Conservation (phyloP, 495 filamentous ascomycete genomes). For the Xylaria acuta region DNA sequence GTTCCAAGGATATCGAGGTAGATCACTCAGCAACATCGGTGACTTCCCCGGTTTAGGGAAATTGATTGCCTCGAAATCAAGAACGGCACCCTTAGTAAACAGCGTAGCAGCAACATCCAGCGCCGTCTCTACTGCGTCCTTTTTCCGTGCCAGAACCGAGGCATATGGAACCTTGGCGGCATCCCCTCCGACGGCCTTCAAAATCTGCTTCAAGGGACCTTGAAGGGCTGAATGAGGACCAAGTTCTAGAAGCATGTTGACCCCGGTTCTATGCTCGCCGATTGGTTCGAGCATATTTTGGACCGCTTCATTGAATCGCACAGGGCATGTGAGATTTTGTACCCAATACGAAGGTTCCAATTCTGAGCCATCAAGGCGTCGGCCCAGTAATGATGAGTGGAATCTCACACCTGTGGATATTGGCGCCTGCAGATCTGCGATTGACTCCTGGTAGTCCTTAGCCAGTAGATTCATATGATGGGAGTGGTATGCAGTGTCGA, state of each 20-base stretch:
- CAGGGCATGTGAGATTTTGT: conserved; percentile 59
- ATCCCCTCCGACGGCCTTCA: conserved; percentile 49
- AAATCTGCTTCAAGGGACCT: conserved; percentile 63
- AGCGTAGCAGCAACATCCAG: conserved; percentile 53
- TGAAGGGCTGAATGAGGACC: conserved; percentile 70
- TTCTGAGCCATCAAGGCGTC: conserved; percentile 42
- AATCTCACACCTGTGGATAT: conserved; percentile 49
- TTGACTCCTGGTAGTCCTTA: conserved; percentile 49
- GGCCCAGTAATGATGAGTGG: conserved; percentile 47
- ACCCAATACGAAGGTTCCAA: conserved; percentile 60
- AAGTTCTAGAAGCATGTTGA: conserved; percentile 64
- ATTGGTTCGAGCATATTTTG: conserved; percentile 43
- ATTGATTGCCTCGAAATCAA: conserved; percentile 56
- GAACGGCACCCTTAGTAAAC: conserved; percentile 50
- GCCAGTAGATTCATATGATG: conserved; percentile 58
- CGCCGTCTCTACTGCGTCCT: conserved; percentile 51
- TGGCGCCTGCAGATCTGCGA: conserved; percentile 43
- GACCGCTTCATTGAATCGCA: conserved; percentile 56
- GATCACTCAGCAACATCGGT: conserved; percentile 46
- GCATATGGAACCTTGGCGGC: conserved; percentile 52
- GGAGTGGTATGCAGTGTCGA: conserved; percentile 61
- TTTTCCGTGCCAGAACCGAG: conserved; percentile 48
- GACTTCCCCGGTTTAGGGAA: conserved; percentile 44
- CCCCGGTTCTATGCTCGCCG: conserved; percentile 40
- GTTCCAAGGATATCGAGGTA: conserved; percentile 60